Evolutionary conservation across 2,329 filamentous ascomycete species (phyloP), one percentile per base, ranked within the genome.

Genomic region (Beauveria varroae): DNA sequence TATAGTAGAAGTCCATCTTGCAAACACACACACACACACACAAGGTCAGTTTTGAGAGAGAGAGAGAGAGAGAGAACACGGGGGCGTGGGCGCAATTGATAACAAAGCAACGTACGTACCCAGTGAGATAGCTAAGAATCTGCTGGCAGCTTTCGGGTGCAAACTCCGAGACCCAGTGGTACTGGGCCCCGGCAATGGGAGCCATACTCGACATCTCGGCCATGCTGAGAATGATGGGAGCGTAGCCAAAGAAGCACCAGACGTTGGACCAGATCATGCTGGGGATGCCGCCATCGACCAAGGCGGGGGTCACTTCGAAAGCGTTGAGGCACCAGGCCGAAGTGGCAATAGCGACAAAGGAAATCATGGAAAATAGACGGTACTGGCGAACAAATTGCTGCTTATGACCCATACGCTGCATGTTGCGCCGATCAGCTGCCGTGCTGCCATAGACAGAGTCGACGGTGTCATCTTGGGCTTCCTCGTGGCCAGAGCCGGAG

Each of bases 171-270:
- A 64, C 63, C 66, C 66, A 67, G 43, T 67, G 66, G 22, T 67
- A 67, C 46, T 67, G 66, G 2, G 65, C 65, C 9, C 66, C 66
- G 8, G 66, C 65, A 24, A 66, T 67, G 16, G 66, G 66, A 0
- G 64, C 64, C 14, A 67, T 67, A 22, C 65, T 63, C 2, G 66
- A 49, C 20, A 67, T 65, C 37, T 67, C 66, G 1, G 66, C 65
- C 64, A 66, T 67, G 46, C 61, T 64, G n/a, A 64, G 50, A 28
- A 57, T 54, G 18, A 64, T n/a, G 22, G 63, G 61, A 14, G 34
- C 16, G 28, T 54, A 64, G 22, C 57, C 53, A 5, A 60, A 14
- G 18, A 52, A 56, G 52, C 44, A 57, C 60, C 60, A 62, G 26
- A 62, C 40, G 20, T 52, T 57, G 40, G 60, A 62, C 43, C 44